A percentile compares a stretch with the other conserved stretches of the same genome.
Evolutionary conservation across 768 basidiomycete species (phyloP).

Genomic region (Sporobolomyces roseus): DNA sequence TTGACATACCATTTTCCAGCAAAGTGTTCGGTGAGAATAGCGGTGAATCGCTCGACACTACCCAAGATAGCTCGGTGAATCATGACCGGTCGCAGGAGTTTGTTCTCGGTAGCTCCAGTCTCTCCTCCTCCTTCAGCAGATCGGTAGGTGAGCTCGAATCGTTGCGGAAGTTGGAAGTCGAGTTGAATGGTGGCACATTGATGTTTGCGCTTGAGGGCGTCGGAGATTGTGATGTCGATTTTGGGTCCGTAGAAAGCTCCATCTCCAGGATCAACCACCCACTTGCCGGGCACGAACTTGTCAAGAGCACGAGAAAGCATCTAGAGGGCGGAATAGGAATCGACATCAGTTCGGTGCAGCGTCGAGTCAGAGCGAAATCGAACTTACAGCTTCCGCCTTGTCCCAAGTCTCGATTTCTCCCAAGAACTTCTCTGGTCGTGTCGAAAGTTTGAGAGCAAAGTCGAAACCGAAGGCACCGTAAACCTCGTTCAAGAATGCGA

Average conservation of each 20-base stretch:
- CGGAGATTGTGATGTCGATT: conserved; percentile 93
- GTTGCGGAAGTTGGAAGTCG: conserved; percentile 95
- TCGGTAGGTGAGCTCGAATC: conserved; percentile 91
- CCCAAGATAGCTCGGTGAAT: conserved; percentile 96
- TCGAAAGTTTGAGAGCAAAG: conserved; percentile 89
- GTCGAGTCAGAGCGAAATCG: neutral
- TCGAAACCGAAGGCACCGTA: conserved; percentile 94
- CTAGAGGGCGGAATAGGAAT: conserved; percentile 50
- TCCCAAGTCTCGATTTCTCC: conserved; percentile 89
- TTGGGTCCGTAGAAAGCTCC: conserved; percentile 99
- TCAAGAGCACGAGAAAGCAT: conserved; percentile 82
- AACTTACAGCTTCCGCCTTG: conserved; percentile 69
- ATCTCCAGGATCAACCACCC: conserved; percentile 91
- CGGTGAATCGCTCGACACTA: conserved; percentile 89
- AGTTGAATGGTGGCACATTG: conserved; percentile 99
- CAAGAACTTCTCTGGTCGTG: conserved; percentile 89
- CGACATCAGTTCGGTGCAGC: neutral
- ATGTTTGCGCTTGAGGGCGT: conserved; percentile 86
- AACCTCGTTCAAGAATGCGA: conserved; percentile 90
- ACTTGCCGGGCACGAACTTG: conserved; percentile 76
- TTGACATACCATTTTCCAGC: conserved; percentile 84
- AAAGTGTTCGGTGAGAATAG: conserved; percentile 94
- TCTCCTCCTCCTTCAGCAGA: conserved; percentile 63
- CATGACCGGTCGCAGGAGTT: conserved; percentile 74
- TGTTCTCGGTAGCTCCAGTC: conserved; percentile 48